Evolutionary conservation across 2,329 filamentous ascomycete species (phyloP).

Genomic region (Chaetomium globosum): DNA sequence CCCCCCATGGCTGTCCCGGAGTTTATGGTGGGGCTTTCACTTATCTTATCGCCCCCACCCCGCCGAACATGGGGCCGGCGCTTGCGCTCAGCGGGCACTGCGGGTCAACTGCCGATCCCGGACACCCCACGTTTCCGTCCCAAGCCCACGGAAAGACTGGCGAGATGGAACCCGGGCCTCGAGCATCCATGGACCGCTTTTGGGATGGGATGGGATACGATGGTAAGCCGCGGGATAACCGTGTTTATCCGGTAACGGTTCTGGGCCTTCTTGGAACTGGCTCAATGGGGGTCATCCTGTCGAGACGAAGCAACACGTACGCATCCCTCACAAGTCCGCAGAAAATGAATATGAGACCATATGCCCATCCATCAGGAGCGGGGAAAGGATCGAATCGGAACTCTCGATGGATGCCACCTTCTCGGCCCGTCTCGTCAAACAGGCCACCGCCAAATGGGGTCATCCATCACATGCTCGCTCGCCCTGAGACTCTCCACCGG

Average conservation of each 20-base stretch:
- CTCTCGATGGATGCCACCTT: not conserved
- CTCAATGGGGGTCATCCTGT: not conserved
- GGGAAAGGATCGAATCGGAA: not conserved
- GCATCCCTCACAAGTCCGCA: not conserved
- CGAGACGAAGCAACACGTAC: not conserved
- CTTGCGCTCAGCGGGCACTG: conserved; percentile 26
- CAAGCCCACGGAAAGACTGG: conserved; percentile 7
- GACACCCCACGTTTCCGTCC: conserved; percentile 20
- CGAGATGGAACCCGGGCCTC: not conserved
- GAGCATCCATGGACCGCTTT: not conserved
- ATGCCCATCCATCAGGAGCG: not conserved
- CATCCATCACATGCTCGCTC: not conserved
- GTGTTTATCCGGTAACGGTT: not conserved
- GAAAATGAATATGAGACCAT: not conserved
- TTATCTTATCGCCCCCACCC: conserved; percentile 35
- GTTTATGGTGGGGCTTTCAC: conserved; percentile 28
- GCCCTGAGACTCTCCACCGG: not conserved
- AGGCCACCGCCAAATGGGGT: not conserved
- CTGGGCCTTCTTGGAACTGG: not conserved
- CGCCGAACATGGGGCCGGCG: conserved; percentile 25
- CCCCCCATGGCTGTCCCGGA: conserved; percentile 1
- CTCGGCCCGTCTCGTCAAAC: not conserved
- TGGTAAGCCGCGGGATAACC: not conserved
- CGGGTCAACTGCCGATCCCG: conserved; percentile 23
- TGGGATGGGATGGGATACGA: not conserved